Percentiles rank a stretch among this genome's conserved stretches.
These are phyloP conservation scores for Globisporangium cystogenes DNA, from an alignment of 352 stramenopile genomes.

Conservation along the genomic window DNA sequence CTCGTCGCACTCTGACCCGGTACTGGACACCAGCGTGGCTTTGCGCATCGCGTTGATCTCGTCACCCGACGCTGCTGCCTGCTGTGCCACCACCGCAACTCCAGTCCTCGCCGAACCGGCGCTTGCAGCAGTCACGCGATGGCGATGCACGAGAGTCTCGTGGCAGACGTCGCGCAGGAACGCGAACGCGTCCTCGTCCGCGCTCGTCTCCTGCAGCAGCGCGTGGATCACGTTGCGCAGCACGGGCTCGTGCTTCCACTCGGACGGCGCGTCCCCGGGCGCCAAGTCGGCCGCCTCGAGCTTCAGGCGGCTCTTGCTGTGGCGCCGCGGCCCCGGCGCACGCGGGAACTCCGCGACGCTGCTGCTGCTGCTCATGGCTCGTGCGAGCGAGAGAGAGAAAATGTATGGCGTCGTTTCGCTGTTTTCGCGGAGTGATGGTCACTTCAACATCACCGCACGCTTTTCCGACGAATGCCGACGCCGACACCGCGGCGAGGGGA, in stretches of 20 bases:
- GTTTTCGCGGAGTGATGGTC: not conserved
- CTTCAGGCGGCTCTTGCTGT: conserved; percentile 13
- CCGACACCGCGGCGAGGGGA: not conserved
- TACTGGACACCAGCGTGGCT: conserved; percentile 4
- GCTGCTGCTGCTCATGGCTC: conserved; percentile 1
- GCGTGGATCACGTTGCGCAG: conserved; percentile 40
- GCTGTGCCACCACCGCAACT: not conserved
- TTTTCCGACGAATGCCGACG: not conserved
- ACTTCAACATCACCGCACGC: not conserved
- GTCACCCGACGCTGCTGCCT: not conserved
- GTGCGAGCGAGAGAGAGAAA: no score
- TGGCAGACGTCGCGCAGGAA: conserved; percentile 66
- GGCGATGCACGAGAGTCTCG: conserved; percentile 26
- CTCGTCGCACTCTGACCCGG: conserved; percentile 1
- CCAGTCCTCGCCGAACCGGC: not conserved
- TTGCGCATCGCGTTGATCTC: conserved; percentile 1
- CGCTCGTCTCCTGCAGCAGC: conserved; percentile 45
- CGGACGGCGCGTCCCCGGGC: not conserved
- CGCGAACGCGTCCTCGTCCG: conserved; percentile 36
- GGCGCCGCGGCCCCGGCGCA: conserved; percentile 13
- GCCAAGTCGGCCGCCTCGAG: conserved; percentile 17
- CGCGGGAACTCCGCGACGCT: conserved; percentile 1
- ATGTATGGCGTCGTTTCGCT: not conserved
- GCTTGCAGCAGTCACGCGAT: conserved; percentile 1
- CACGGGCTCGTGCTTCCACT: conserved; percentile 20